phyloP scores from a whole-genome alignment of 2,329 filamentous ascomycete species.

The Epicoccum sorghinum region DNA sequence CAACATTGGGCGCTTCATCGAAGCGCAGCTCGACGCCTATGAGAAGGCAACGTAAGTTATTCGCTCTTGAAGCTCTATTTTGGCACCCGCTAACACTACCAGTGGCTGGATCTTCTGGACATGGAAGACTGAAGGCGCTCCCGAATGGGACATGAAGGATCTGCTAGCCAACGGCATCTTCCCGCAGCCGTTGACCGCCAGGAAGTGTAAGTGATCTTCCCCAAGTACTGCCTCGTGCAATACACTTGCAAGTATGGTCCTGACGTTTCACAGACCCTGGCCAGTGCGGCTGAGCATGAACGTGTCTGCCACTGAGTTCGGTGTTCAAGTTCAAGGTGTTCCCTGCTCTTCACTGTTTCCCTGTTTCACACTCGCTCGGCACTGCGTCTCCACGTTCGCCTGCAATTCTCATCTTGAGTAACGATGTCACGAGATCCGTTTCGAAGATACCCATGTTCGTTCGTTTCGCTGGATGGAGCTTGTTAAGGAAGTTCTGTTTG shows the following conservation, averaged over 20 bases:
- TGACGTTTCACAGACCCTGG: slow-evolving; percentile 41
- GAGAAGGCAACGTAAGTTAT: slow-evolving; percentile 48
- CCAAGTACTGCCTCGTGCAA: neutral
- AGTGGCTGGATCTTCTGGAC: slow-evolving; percentile 58
- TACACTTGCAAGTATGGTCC: slow-evolving; percentile 1
- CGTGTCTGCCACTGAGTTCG: slow-evolving; percentile 1
- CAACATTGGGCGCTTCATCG: slow-evolving; percentile 54
- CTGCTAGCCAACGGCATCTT: slow-evolving; percentile 55
- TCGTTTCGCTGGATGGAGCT: slow-evolving; percentile 23
- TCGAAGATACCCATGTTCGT: slow-evolving; percentile 35
- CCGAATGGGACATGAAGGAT: slow-evolving; percentile 57
- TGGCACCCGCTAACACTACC: neutral
- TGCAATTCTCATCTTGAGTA: slow-evolving; percentile 15
- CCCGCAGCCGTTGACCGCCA: slow-evolving; percentile 51
- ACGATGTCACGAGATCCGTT: slow-evolving; percentile 31
- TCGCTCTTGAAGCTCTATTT: neutral
- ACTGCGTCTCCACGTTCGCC: neutral
- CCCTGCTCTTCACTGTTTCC: slow-evolving; percentile 17
- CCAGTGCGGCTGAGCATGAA: slow-evolving; percentile 39
- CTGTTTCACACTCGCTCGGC: slow-evolving; percentile 26
- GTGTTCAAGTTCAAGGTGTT: slow-evolving; percentile 2
- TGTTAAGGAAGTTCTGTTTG: neutral
- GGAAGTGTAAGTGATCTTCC: slow-evolving; percentile 44
- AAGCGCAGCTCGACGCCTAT: slow-evolving; percentile 55
- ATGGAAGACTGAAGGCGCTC: slow-evolving; percentile 57